Evolutionary conservation across 805 yeast species (phyloP).

Genomic region (Metschnikowia picachoensis): DNA sequence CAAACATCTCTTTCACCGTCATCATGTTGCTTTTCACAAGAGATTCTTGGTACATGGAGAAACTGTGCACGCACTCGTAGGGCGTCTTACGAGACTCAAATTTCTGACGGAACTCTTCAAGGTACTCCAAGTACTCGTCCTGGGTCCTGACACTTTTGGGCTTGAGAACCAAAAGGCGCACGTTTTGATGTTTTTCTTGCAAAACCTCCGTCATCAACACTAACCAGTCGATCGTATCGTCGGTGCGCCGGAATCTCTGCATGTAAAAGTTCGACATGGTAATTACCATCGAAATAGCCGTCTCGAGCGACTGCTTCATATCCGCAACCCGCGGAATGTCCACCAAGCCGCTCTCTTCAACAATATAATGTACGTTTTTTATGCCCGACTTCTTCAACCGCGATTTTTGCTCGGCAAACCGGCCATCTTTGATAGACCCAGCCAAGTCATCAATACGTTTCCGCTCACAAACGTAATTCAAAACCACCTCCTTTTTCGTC

Average conservation of each 20-base stretch:
- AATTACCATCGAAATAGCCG: slow-evolving; percentile 69
- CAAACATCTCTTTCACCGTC: slow-evolving; percentile 72
- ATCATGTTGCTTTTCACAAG: slow-evolving; percentile 66
- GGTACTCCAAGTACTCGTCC: slow-evolving; percentile 42
- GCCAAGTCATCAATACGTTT: slow-evolving; percentile 86
- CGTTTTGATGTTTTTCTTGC: slow-evolving; percentile 31
- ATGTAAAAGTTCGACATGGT: slow-evolving; percentile 64
- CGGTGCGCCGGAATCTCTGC: slow-evolving; percentile 64
- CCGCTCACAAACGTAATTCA: slow-evolving; percentile 85
- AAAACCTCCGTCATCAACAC: slow-evolving; percentile 47
- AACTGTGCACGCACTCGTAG: slow-evolving; percentile 37
- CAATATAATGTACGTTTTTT: slow-evolving; percentile 63
- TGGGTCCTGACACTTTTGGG: slow-evolving; percentile 50
- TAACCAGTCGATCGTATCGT: slow-evolving; percentile 66
- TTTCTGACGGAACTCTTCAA: slow-evolving; percentile 42
- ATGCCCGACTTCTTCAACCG: slow-evolving; percentile 70
- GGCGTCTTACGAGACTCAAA: slow-evolving; percentile 31
- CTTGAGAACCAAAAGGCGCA: slow-evolving; percentile 45
- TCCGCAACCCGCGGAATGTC: slow-evolving; percentile 32
- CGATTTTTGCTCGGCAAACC: slow-evolving; percentile 82
- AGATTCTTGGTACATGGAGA: slow-evolving; percentile 52
- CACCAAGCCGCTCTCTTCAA: slow-evolving; percentile 66
- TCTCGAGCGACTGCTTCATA: slow-evolving; percentile 64
- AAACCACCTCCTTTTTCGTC: slow-evolving; percentile 59
- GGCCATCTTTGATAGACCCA: slow-evolving; percentile 77